A percentile compares a stretch with the other conserved stretches of the same genome.
Evolutionary conservation across 352 stramenopile genomes (phyloP).

Genomic region (Aphanomyces invadans): DNA sequence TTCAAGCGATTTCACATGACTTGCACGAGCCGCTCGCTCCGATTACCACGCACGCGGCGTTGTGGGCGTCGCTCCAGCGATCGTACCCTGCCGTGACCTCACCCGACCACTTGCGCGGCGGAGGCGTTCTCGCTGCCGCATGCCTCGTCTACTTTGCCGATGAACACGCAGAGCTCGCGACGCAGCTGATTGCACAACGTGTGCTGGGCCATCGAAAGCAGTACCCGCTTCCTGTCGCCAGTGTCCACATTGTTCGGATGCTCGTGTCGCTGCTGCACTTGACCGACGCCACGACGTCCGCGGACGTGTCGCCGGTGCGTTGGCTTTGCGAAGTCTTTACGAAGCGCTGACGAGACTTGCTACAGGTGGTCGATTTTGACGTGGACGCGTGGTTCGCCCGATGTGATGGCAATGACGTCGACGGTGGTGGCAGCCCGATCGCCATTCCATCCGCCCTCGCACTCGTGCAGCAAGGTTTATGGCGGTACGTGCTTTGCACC

Average conservation of each 20-base stretch:
- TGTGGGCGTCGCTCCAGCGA: background rate
- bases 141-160: constrained; percentile 14
- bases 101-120: constrained; percentile 5
- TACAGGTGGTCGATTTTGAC: constrained; percentile 15
- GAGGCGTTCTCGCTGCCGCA: background rate
- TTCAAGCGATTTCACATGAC: background rate
- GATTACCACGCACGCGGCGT: background rate
- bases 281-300: background rate
- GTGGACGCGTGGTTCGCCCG: background rate
- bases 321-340: background rate
- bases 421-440: background rate
- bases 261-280: constrained; percentile 7
- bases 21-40: background rate
- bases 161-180: constrained; percentile 21
- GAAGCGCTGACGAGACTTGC: background rate
- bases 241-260: constrained; percentile 22
- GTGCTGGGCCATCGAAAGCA: constrained; percentile 1
- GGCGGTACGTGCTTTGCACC: constrained; percentile 18
- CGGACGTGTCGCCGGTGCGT: background rate
- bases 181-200: constrained; percentile 21
- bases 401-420: constrained; percentile 12
- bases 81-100: background rate
- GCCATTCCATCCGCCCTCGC: background rate
- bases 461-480: constrained; percentile 2
- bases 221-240: constrained; percentile 10